A percentile compares a stretch with the other conserved stretches of the same genome.
Evolutionary conservation across 164 flowering plant genomes (phyloP).

Genomic region (Malania oleifera): DNA sequence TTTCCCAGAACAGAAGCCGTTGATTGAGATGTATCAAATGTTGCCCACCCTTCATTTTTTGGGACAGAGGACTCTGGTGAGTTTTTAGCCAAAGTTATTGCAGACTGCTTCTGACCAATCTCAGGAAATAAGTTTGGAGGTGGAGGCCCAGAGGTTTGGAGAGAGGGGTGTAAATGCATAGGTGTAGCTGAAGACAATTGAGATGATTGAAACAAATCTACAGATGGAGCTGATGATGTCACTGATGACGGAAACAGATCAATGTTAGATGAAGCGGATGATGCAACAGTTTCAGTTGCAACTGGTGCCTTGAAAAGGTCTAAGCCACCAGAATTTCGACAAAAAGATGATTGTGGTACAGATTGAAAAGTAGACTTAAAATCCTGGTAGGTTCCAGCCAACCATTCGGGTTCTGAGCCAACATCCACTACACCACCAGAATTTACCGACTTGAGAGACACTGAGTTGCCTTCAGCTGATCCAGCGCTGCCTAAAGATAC

Average conservation of each 20-base stretch:
- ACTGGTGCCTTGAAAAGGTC: slow-evolving; percentile 35
- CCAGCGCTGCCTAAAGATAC: slow-evolving; percentile 57
- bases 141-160: slow-evolving; percentile 23
- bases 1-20: slow-evolving; percentile 17
- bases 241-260: slow-evolving; percentile 37
- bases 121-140: slow-evolving; percentile 43
- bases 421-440: slow-evolving; percentile 34
- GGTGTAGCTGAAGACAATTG: slow-evolving; percentile 21
- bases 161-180: slow-evolving; percentile 13
- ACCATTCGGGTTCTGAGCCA: slow-evolving; percentile 41
- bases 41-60: slow-evolving; percentile 90
- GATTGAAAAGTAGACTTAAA: slow-evolving; percentile 24
- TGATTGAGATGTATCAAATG: slow-evolving; percentile 68
- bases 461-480: slow-evolving; percentile 61
- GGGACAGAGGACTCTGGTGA: slow-evolving; percentile 24
- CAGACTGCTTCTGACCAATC: slow-evolving; percentile 24
- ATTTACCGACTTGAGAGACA: slow-evolving; percentile 42
- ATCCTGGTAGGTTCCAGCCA: slow-evolving; percentile 22
- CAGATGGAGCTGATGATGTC: slow-evolving; percentile 20
- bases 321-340: slow-evolving; percentile 27
- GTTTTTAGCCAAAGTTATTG: slow-evolving; percentile 24
- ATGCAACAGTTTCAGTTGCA: slow-evolving; percentile 24
- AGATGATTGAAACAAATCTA: slow-evolving; percentile 33
- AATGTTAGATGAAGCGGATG: slow-evolving; percentile 25
- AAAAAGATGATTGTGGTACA: slow-evolving; percentile 24